Base-by-base conservation (phyloP, 2,329 filamentous ascomycete genomes). In the Colletotrichum sublineola region DNA sequence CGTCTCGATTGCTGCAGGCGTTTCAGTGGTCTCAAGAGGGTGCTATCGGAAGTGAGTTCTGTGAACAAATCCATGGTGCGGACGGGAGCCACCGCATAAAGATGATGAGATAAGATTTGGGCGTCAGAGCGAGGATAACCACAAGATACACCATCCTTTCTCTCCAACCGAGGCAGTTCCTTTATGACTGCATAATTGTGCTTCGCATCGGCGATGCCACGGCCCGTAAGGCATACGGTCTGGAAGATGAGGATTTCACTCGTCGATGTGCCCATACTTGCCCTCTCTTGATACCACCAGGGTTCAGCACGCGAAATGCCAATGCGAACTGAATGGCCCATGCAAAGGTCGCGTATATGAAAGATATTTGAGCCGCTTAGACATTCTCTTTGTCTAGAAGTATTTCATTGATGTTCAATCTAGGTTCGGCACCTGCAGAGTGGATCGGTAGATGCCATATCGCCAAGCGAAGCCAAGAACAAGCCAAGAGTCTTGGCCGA, bases 401-500 rank as follows among this genome's bases (percentile, higher is more conserved):
- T 9, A 20, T 36, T 46, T 8, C 3, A 12, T 1, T 61, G 67
- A 60, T 60, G 67, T 70, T 61, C 55, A 65, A 70, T 66, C 62
- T 66, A 70, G 55, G 67, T 70, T 70, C 53, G 31, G 44, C 6
- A 29, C 53, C 29, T 52, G 50, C 38, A 33, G 20, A 38, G 62
- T 61, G 67, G 62, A 55, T 66, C 53, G 52, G 38, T 9, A 42
- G 52, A 56, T 24, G 57, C 31, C 46, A 68, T 29, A 31, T 48
- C 36, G 65, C 55, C 64, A 38, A 56, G 66, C 40, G 24, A 36
- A 20, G 62, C 67, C 61, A 68, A 64, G 67, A 33, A 18, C 15
- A 46, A n/a, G 61, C 61, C 58, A 55, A 68, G 58, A 63, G 20
- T 53, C 65, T 68, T 68, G 65, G 65, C 65, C 50, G 57, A 33